Base-by-base conservation (phyloP, 2,329 filamentous ascomycete species). In the Sordariomycetes sp. region DNA sequence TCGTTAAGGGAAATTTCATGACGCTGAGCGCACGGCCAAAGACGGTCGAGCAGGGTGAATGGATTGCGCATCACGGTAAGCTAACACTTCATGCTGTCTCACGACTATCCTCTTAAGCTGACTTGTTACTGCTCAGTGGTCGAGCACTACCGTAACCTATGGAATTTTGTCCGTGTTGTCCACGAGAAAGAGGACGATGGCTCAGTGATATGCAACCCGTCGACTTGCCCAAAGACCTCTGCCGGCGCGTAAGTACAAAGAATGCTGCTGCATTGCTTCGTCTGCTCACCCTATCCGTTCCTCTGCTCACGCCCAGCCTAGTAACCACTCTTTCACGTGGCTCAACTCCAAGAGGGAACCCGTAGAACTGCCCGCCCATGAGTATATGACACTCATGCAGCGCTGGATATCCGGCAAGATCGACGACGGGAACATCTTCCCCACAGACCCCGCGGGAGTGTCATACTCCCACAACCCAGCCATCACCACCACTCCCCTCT, bases 361-460 rank as follows among this genome's bases (percentile, higher is more conserved):
- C 12, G 90, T 95, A 62, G 92, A 95, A 71, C 87, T 97, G 50
- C 90, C 92, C 3, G 92, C 92, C 7, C 85, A 85, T 61, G 90
- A 95, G 70, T 97, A 97, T 74, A 94, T 96, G 74, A 90, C 89
- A 63, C 83, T 96, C 28, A 95, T 97, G 69, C 91, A 96, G 73
- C 89, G 92, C 66, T 97, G 92, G 91, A 95, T 97, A 68, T 88
- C 89, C 34, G 90, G 90, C 72, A 97, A 97, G 74, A 90, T 96
- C 62, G 89, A 94, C 65, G 91, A 97, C 69, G 84, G 84, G 54
- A 80, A 81, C 67, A 89, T 95, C 72, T 96, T 97, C 73, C 92
- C 92, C 6, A 96, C 90, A 50, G 90, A 94, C 64, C 83, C 86
- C 7, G 81, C 85, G 45, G 81, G 81, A 51, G 78, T 87, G 54